Conservation (phyloP, 495 filamentous ascomycete species). For the Hypoxylon crocopeplum region DNA sequence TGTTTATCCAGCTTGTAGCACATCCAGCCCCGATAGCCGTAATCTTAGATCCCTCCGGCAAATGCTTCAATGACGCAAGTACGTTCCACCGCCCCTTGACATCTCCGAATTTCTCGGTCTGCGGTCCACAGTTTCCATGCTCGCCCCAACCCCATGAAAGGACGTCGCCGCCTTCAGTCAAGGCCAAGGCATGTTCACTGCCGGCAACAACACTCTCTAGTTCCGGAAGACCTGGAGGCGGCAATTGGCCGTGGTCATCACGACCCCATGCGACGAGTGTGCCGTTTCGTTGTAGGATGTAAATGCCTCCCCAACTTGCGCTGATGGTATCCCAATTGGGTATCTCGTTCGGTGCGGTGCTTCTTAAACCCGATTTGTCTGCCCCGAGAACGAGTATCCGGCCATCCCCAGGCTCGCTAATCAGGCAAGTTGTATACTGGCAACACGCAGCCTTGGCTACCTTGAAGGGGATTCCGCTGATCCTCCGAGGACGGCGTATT, state of each 20-base stretch:
- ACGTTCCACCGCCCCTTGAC: constrained; percentile 69
- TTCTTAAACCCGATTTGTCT: constrained; percentile 70
- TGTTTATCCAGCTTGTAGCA: constrained; percentile 83
- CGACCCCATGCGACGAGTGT: constrained; percentile 72
- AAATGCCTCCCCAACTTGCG: constrained; percentile 84
- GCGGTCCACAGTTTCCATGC: constrained; percentile 91
- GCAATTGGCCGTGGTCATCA: constrained; percentile 81
- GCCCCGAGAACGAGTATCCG: constrained; percentile 69
- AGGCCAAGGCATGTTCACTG: constrained; percentile 82
- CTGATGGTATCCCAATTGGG: constrained; percentile 64
- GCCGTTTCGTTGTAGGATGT: constrained; percentile 66
- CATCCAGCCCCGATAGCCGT: constrained; percentile 78
- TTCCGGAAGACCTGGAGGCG: constrained; percentile 61
- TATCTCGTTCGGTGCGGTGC: constrained; percentile 46
- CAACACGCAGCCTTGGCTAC: constrained; percentile 74
- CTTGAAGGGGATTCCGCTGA: constrained; percentile 62
- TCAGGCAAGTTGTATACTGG: constrained; percentile 78
- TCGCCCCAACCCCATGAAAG: constrained; percentile 94
- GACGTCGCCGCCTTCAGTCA: constrained; percentile 66
- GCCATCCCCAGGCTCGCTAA: constrained; percentile 59
- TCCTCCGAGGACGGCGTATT: constrained; percentile 63
- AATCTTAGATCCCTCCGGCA: constrained; percentile 54
- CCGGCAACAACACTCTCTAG: constrained; percentile 72
- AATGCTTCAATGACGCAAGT: constrained; percentile 58
- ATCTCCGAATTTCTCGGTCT: constrained; percentile 65